Percentiles rank a stretch among this genome's conserved stretches.
Evolutionary conservation across 2,329 filamentous ascomycete species (phyloP).

Genomic region (Aspergillus amoenus): DNA sequence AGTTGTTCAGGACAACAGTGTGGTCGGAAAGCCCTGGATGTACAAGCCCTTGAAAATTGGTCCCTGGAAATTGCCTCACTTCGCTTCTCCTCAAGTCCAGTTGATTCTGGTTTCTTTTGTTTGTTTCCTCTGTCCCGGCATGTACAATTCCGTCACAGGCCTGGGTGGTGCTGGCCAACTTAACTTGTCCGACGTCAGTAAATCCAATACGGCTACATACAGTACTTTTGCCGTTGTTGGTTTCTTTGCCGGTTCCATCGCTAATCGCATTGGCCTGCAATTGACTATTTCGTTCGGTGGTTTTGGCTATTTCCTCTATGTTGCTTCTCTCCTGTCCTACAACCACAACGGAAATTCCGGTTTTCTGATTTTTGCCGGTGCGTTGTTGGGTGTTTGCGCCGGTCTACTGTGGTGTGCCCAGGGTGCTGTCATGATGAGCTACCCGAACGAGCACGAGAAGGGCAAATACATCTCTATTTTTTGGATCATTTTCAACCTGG

Average conservation of each 20-base stretch:
- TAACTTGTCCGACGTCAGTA: conserved; percentile 57
- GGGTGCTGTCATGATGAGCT: conserved; percentile 67
- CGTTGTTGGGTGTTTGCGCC: conserved; percentile 50
- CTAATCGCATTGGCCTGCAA: conserved; percentile 46
- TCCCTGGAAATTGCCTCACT: conserved; percentile 60
- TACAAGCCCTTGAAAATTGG: conserved; percentile 63
- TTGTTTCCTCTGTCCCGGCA: conserved; percentile 70
- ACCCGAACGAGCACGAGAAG: conserved; percentile 77
- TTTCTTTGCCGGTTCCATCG: conserved; percentile 59
- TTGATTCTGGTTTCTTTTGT: conserved; percentile 69
- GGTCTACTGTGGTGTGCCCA: conserved; percentile 53
- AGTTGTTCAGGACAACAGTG: conserved; percentile 18
- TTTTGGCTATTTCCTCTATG: conserved; percentile 51
- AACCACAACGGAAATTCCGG: conserved; percentile 50
- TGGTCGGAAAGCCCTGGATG: conserved; percentile 56
- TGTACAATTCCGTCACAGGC: conserved; percentile 68
- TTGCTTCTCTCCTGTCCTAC: conserved; percentile 51
- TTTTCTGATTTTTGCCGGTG: conserved; percentile 52
- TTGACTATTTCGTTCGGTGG: conserved; percentile 47
- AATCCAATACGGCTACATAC: conserved; percentile 70
- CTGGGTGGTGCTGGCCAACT: conserved; percentile 65
- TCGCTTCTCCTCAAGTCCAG: conserved; percentile 71
- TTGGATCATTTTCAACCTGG: conserved; percentile 94
- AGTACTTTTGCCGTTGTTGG: conserved; percentile 67
- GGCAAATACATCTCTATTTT: conserved; percentile 88